Base-by-base conservation (phyloP, 2,329 filamentous ascomycete species). In the Rutstroemia sp. region DNA sequence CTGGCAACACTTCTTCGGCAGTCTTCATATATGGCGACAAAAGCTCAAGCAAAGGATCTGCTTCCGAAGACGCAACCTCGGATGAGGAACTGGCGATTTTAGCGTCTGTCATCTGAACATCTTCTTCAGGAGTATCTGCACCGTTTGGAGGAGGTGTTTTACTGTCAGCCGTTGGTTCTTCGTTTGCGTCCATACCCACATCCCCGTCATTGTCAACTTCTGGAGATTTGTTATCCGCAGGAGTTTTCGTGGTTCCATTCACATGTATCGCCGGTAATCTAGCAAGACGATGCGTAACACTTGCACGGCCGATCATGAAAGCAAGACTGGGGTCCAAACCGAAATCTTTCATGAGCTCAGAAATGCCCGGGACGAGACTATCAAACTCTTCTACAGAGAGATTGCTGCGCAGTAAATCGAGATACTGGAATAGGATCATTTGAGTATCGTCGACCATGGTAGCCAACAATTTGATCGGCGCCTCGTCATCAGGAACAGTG, bases 371-470 rank as follows among this genome's bases (percentile, higher is more conserved):
- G 5, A 97, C 84, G 17, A 87, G 79, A 2, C 76, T 73, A 65
- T 95, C 88, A 59, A 96, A 97, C 19, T 92, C 83, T 39, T 86
- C 81, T 0, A 83, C 77, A 0, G 85, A 78, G 30, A 96, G 73
- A 66, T 91, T 95, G 68, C 83, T 88, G 68, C 88, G 87, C 34
- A 99, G 78, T 6, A 96, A 80, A 65, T 97, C 94, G 17, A 97
- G 78, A 67, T 95, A 99, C 66, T 96, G 92, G 23, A 84, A 81
- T 23, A 97, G 78, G 8, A 92, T 86, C 58, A 88, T 83, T 63
- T 96, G 89, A 19, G 95, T 87, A 69, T 96, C 92, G 68, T 99
- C 94, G 52, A 95, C 81, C 62, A 96, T 85, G 51, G 90, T 90
- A 2, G 89, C 88, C 12, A 97, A 75, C 45, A 92, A 86, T 70